Conservation (phyloP, 768 basidiomycete species). For the Glaciozyma antarctica region DNA sequence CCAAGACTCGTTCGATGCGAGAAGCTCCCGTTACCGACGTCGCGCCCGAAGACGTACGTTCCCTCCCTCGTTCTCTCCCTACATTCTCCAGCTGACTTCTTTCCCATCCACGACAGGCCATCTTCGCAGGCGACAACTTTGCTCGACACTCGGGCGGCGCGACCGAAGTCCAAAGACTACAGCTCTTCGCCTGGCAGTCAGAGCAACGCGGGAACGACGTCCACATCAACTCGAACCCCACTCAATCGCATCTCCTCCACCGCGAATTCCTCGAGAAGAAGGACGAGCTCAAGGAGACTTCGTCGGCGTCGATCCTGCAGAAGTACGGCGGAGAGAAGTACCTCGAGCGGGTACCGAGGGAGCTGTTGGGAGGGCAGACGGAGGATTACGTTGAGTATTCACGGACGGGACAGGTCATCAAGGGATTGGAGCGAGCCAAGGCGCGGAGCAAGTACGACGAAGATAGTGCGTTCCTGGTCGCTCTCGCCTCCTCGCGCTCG, state of each 20-base stretch:
- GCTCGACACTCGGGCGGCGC: conserved; percentile 83
- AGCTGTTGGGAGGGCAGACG: conserved; percentile 87
- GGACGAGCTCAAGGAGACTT: conserved; percentile 76
- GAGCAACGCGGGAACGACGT: conserved; percentile 86
- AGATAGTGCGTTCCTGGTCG: conserved; percentile 57
- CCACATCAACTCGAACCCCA: conserved; percentile 91
- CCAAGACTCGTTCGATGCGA: conserved; percentile 98
- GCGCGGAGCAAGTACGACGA: conserved; percentile 88
- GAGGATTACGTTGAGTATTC: conserved; percentile 98
- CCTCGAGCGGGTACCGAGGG: conserved; percentile 77
- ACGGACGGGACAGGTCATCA: conserved; percentile 76
- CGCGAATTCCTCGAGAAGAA: conserved; percentile 86
- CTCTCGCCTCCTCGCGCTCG: conserved; percentile 4
- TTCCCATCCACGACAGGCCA: conserved; percentile 51
- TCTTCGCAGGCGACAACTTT: conserved; percentile 96
- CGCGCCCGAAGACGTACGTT: conserved; percentile 73
- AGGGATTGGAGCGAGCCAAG: conserved; percentile 81
- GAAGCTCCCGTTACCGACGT: conserved; percentile 76
- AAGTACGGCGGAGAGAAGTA: conserved; percentile 94
- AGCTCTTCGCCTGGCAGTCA: conserved; percentile 96
- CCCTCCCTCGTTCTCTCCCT: neutral
- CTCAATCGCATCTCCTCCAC: conserved; percentile 84
- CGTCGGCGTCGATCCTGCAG: conserved; percentile 76
- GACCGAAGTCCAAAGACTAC: conserved; percentile 79
- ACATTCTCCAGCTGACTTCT: conserved; percentile 10